Evolutionary conservation across 2,329 filamentous ascomycete species (phyloP).

Genomic region (Aspergillus sp.): DNA sequence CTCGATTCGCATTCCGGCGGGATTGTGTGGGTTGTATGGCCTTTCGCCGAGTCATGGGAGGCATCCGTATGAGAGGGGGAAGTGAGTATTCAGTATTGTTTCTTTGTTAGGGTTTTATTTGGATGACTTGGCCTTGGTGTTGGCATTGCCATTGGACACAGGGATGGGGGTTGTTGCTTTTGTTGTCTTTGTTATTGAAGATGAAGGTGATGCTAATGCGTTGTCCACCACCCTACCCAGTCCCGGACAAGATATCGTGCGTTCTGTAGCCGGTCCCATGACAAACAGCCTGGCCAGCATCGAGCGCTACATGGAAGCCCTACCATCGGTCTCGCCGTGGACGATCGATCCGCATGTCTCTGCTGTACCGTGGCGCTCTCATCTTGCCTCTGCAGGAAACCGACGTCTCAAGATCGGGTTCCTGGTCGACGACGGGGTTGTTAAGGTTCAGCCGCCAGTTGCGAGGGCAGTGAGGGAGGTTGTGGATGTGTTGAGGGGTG

Average conservation of each 20-base stretch:
- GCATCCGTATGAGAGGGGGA: not conserved
- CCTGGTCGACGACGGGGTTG: slow-evolving; percentile 59
- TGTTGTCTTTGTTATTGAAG: no score
- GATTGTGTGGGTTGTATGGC: slow-evolving; percentile 52
- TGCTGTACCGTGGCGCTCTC: slow-evolving; percentile 29
- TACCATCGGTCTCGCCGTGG: slow-evolving; percentile 23
- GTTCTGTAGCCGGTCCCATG: slow-evolving; percentile 27
- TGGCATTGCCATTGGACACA: no score
- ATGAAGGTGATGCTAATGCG: no score
- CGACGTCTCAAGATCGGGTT: slow-evolving; percentile 60
- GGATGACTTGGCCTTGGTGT: no score
- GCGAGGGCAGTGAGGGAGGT: slow-evolving; percentile 53
- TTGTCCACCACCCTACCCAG: not conserved
- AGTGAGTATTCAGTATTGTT: not conserved
- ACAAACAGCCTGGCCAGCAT: slow-evolving; percentile 22
- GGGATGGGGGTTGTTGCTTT: no score
- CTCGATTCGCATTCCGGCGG: slow-evolving; percentile 52
- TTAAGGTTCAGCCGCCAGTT: slow-evolving; percentile 61
- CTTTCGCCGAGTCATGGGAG: slow-evolving; percentile 24
- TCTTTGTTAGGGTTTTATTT: not conserved
- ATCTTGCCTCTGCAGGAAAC: slow-evolving; percentile 19
- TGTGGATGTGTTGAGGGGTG: slow-evolving; percentile 56
- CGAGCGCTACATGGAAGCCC: slow-evolving; percentile 30
- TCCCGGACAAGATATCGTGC: slow-evolving; percentile 21
- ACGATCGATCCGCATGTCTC: slow-evolving; percentile 43